phyloP scores from a whole-genome alignment of 768 basidiomycete genomes.

The Collybiopsis luxurians region DNA sequence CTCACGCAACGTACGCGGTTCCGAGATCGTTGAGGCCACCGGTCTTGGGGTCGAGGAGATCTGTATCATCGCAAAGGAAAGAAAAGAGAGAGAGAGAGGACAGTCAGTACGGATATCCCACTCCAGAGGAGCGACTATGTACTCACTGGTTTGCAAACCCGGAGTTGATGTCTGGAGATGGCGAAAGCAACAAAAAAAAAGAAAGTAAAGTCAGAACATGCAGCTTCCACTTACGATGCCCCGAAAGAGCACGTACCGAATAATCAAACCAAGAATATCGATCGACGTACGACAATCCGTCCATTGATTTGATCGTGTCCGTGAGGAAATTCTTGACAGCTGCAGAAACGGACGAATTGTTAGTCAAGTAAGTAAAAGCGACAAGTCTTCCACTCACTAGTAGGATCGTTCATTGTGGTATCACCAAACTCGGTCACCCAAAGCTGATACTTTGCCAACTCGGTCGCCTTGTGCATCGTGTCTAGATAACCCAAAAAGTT shows the following conservation, averaged over 20 bases:
- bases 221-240: too few species aligned
- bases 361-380: not conserved
- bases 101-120: not conserved
- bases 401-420: conserved; percentile 10
- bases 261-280: conserved; percentile 18
- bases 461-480: conserved; percentile 23
- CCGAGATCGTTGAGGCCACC: conserved; percentile 2
- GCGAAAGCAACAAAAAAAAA: not conserved
- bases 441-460: conserved; percentile 28
- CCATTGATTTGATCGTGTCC: conserved; percentile 7
- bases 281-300: conserved; percentile 11
- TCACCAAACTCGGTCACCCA: conserved; percentile 36
- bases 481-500: conserved; percentile 33
- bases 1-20: not conserved
- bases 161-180: not conserved
- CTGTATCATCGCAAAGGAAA: not conserved
- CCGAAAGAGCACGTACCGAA: conserved; percentile 9
- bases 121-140: not conserved
- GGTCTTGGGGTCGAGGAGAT: not conserved
- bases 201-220: not conserved
- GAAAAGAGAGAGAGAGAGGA: not conserved
- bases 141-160: not conserved
- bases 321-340: conserved; percentile 12
- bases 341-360: not conserved
- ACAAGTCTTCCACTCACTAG: conserved; percentile 10